Evolutionary conservation across 1,139 yeast species (phyloP).

Genomic region (Nakaseomyces delphensis): DNA sequence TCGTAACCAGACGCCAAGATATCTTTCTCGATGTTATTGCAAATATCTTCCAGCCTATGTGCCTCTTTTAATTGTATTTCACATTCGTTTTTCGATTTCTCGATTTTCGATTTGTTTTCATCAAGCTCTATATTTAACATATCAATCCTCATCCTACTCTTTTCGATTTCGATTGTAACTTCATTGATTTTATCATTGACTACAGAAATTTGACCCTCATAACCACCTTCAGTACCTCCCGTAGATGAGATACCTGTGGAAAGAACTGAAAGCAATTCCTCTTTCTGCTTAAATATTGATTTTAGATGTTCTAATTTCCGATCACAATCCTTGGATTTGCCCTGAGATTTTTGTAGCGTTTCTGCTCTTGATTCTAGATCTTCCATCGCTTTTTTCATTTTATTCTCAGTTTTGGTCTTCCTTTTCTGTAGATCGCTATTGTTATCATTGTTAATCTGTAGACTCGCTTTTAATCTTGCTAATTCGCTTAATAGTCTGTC

Average conservation of each 20-base stretch:
- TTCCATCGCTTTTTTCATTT: conserved; percentile 19
- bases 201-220: conserved; percentile 60
- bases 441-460: conserved; percentile 50
- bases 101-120: conserved; percentile 45
- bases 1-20: conserved; percentile 54
- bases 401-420: conserved; percentile 16
- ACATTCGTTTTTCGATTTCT: conserved; percentile 49
- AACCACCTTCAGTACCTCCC: conserved; percentile 75
- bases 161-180: conserved; percentile 50
- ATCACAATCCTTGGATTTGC: conserved; percentile 40
- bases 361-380: conserved; percentile 23
- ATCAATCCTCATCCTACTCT: conserved; percentile 49
- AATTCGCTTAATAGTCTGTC: conserved; percentile 53
- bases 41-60: conserved; percentile 36
- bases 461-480: conserved; percentile 58
- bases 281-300: conserved; percentile 40
- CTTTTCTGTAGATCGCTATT: conserved; percentile 40
- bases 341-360: conserved; percentile 30
- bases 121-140: conserved; percentile 49
- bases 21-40: conserved; percentile 37
- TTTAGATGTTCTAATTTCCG: conserved; percentile 42
- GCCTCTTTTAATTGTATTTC: conserved; percentile 39
- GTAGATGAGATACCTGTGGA: conserved; percentile 86
- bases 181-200: conserved; percentile 52
- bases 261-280: conserved; percentile 72